Evolutionary conservation across 176 grass and related monocot species (phyloP).

Genomic region (Saccharum officinarum): DNA sequence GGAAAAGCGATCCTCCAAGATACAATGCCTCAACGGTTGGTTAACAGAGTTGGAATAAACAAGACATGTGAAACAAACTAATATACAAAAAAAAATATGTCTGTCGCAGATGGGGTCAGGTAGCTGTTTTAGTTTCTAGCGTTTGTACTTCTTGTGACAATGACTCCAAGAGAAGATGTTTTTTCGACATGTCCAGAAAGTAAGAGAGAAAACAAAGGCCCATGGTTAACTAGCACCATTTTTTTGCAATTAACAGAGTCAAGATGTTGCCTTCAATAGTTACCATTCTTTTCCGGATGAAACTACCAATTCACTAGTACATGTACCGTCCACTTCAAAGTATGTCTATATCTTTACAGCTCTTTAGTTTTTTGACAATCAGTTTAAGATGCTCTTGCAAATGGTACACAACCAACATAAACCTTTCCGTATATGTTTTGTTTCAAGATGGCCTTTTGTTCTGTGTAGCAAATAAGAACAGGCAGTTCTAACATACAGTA

Average conservation of each 20-base stretch:
- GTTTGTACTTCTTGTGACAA: conserved; percentile 9
- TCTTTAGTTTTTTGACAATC: background rate
- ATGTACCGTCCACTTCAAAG: background rate
- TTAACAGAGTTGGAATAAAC: background rate
- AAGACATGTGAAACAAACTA: background rate
- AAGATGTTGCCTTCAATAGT: background rate
- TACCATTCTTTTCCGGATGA: background rate
- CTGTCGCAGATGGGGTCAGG: background rate
- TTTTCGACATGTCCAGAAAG: background rate
- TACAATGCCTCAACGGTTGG: background rate
- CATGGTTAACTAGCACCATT: background rate
- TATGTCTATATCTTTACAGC: background rate
- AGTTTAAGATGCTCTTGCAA: background rate
- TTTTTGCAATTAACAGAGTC: background rate
- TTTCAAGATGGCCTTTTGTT: background rate
- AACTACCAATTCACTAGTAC: background rate
- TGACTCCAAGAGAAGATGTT: background rate
- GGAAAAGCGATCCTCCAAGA: background rate
- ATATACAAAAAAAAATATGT: background rate
- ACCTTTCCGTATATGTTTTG: no score
- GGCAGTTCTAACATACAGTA: background rate
- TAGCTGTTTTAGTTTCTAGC: background rate
- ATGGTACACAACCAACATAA: background rate
- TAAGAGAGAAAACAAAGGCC: background rate
- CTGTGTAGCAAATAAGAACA: background rate